Conservation (phyloP, 192 early-diverging fungal genomes). For the Spizellomyces punctatus region DNA sequence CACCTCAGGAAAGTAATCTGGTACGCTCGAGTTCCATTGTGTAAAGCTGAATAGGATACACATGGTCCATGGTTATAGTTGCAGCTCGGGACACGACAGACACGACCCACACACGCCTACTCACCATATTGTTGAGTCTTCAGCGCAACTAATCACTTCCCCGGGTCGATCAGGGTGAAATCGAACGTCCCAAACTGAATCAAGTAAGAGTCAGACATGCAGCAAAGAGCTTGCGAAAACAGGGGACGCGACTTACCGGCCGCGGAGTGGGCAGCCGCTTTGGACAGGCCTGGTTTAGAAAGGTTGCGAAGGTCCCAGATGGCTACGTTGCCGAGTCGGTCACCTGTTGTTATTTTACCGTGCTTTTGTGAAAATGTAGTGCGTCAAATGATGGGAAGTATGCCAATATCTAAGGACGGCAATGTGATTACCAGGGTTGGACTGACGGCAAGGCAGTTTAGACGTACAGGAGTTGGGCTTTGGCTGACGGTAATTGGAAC, state of each 20-base stretch:
- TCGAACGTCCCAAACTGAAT: conserved; percentile 24
- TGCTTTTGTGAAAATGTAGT: conserved; percentile 4
- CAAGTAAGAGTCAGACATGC: not conserved
- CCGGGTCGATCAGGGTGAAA: conserved; percentile 23
- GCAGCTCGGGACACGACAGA: not conserved
- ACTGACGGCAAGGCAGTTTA: conserved; percentile 57
- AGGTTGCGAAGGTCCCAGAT: conserved; percentile 30
- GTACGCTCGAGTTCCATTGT: not conserved
- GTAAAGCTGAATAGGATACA: not conserved
- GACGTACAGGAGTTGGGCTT: not conserved
- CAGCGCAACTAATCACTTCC: conserved; percentile 21
- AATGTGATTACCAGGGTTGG: conserved; percentile 3
- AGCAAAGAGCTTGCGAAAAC: no score
- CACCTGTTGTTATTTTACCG: conserved; percentile 25
- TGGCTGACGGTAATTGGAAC: not conserved
- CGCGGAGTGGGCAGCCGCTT: no score
- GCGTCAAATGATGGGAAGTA: not conserved
- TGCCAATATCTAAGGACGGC: no score
- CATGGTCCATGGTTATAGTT: not conserved
- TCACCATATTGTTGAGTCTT: conserved; percentile 26
- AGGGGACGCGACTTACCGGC: no score
- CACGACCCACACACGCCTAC: not conserved
- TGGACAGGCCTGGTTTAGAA: not conserved
- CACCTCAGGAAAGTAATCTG: not conserved
- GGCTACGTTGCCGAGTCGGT: conserved; percentile 6